phyloP scores from a whole-genome alignment of 306 rosid genomes.

The Phaseolus lunatus region DNA sequence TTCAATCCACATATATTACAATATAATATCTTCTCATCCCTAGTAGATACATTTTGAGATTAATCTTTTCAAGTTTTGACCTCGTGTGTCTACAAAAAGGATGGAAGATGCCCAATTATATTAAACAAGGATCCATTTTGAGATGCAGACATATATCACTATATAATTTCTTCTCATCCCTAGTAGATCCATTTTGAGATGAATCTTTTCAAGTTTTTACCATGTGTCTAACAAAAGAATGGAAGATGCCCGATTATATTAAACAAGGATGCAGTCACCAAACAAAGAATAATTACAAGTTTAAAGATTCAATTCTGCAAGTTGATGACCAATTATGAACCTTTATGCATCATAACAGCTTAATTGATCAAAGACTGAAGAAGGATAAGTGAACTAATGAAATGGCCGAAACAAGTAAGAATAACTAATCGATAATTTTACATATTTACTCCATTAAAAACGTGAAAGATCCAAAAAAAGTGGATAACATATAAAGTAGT shows the following conservation, averaged over 20 bases:
- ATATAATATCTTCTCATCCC: constrained; percentile 20
- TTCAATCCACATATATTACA: background rate
- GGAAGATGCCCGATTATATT: background rate
- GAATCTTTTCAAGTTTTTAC: constrained; percentile 16
- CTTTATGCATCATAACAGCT: background rate
- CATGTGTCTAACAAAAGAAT: background rate
- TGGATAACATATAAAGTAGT: background rate
- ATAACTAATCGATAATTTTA: background rate
- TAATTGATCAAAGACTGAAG: constrained; percentile 33
- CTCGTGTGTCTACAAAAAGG: background rate
- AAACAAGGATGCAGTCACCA: background rate
- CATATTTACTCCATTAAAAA: background rate
- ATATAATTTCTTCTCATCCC: constrained; percentile 24
- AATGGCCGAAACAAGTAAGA: background rate
- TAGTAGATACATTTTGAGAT: constrained; percentile 9
- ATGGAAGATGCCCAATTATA: background rate
- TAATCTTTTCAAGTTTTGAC: constrained; percentile 14
- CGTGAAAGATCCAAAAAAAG: background rate
- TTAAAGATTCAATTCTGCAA: constrained; percentile 26
- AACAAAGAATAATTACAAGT: constrained; percentile 1
- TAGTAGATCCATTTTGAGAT: constrained; percentile 21
- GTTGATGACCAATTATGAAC: background rate
- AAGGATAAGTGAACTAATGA: background rate
- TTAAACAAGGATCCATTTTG: background rate
- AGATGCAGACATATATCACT: background rate